These are phyloP conservation scores for Boletus barrowsii DNA, from an alignment of 768 basidiomycete species.

Conservation along the genomic window DNA sequence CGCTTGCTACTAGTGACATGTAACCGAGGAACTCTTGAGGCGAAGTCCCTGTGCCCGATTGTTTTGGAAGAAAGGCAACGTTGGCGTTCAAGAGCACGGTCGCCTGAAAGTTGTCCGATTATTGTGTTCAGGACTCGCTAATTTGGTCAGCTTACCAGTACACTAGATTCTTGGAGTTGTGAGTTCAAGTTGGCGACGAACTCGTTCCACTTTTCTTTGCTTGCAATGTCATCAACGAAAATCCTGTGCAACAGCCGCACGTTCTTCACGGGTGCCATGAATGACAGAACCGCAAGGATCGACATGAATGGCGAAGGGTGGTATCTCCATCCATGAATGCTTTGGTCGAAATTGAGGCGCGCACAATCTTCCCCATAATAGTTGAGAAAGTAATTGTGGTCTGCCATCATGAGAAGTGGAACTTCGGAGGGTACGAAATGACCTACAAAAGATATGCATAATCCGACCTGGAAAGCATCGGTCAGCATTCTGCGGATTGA, in stretches of 20 bases:
- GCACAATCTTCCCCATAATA: conserved; percentile 43
- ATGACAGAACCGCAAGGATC: conserved; percentile 42
- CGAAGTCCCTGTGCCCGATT: conserved; percentile 30
- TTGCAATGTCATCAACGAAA: conserved; percentile 47
- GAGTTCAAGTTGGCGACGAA: conserved; percentile 43
- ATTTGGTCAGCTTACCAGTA: conserved; percentile 42
- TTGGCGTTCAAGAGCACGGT: conserved; percentile 59
- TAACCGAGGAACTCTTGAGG: conserved; percentile 41
- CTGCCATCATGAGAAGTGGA: conserved; percentile 22
- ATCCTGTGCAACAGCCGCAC: conserved; percentile 43
- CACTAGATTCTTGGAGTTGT: conserved; percentile 52
- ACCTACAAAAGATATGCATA: conserved; percentile 31
- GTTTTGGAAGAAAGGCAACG: conserved; percentile 56
- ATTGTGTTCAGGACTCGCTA: neutral
- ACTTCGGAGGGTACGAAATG: neutral
- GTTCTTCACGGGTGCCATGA: conserved; percentile 49
- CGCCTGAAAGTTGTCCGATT: conserved; percentile 35
- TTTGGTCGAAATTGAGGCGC: conserved; percentile 36
- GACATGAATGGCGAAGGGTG: conserved; percentile 37
- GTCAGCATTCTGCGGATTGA: conserved; percentile 4
- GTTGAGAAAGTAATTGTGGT: conserved; percentile 36
- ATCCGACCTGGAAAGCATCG: conserved; percentile 23
- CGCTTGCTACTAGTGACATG: conserved; percentile 40
- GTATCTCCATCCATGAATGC: conserved; percentile 27
- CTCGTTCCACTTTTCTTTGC: conserved; percentile 40